Base-by-base conservation (phyloP, 73 alveolate genomes). In the Stentor coeruleus region DNA sequence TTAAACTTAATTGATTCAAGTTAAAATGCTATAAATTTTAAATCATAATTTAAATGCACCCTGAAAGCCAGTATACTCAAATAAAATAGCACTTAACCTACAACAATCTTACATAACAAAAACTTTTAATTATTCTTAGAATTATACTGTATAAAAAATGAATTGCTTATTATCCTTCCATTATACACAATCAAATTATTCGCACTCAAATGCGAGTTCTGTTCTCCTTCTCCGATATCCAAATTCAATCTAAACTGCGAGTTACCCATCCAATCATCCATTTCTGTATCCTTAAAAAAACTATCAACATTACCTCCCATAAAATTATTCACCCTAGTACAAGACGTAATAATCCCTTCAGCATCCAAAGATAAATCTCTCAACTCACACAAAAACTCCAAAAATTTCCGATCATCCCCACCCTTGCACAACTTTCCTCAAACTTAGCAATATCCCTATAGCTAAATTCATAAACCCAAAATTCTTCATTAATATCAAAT, bases 281-380 rank as follows among this genome's bases (percentile, higher is more conserved):
- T 83, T 75, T 82, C 83, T 31, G 98, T 91, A 73, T 93, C 91
- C 74, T 39, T 93, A 26, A 20, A 49, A 49, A 20, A 6, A 49
- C 66, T 49, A n/a, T n/a, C n/a, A n/a, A n/a, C n/a, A n/a, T n/a
- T n/a, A n/a, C n/a, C n/a, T n/a, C n/a, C n/a, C n/a, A n/a, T n/a
- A n/a, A n/a, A n/a, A n/a, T n/a, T n/a, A n/a, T n/a, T n/a, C n/a
- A n/a, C n/a, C n/a, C n/a, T n/a, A n/a, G n/a, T n/a, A n/a, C n/a
- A n/a, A n/a, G n/a, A n/a, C n/a, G n/a, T n/a, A n/a, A n/a, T n/a
- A n/a, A n/a, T n/a, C n/a, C n/a, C n/a, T n/a, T n/a, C n/a, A n/a
- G n/a, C n/a, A n/a, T n/a, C n/a, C n/a, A n/a, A n/a, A n/a, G n/a
- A n/a, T n/a, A n/a, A n/a, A n/a, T n/a, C n/a, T n/a, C n/a, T 31